phyloP scores from a whole-genome alignment of 805 yeast species.

The Wickerhamomyces sydowiorum region DNA sequence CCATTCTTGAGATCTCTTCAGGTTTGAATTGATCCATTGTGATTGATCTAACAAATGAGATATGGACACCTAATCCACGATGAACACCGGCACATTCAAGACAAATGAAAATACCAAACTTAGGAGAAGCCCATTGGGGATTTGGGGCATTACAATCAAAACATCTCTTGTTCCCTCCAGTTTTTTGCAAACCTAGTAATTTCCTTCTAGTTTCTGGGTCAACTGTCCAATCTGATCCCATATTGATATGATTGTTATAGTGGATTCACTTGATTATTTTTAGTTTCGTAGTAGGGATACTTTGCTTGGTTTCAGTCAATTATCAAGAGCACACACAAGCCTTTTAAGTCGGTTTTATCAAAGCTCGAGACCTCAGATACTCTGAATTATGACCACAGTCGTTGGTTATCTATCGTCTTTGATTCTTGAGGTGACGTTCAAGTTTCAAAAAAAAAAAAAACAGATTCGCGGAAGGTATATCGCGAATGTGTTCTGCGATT shows the following conservation, averaged over 20 bases:
- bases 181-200: conserved; percentile 69
- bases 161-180: conserved; percentile 80
- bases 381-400: too few relatives aligned
- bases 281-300: too few relatives aligned
- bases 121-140: conserved; percentile 99
- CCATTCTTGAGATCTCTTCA: conserved; percentile 88
- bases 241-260: not conserved
- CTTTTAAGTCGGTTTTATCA: too few relatives aligned
- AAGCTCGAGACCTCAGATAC: too few relatives aligned
- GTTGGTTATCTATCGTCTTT: too few relatives aligned
- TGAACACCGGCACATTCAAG: conserved; percentile 97
- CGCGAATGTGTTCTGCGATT: not conserved
- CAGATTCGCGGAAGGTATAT: not conserved
- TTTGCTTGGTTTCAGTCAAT: too few relatives aligned
- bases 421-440: too few relatives aligned
- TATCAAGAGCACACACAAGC: too few relatives aligned
- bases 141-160: conserved; percentile 93
- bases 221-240: conserved; percentile 68
- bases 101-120: conserved; percentile 95
- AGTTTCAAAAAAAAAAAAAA: too few relatives aligned
- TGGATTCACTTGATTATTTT: too few relatives aligned
- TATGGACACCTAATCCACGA: conserved; percentile 93
- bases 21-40: conserved; percentile 98
- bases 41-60: conserved; percentile 92
- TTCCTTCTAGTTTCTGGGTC: conserved; percentile 91